These are phyloP conservation scores for Dendrothele bispora DNA, from an alignment of 768 basidiomycete genomes.

Conservation along the genomic window DNA sequence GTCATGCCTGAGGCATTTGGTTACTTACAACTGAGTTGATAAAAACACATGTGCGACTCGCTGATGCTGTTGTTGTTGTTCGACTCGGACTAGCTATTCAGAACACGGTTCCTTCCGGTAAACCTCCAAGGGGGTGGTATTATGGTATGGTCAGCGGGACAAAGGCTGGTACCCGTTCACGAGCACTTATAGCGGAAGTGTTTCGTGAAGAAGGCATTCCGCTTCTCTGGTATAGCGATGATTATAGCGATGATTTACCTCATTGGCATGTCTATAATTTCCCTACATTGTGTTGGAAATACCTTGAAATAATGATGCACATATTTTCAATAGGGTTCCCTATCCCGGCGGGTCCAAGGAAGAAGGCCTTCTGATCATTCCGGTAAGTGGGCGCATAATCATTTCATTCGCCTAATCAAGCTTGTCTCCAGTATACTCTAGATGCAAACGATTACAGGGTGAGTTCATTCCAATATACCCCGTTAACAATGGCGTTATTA, in stretches of 20 bases:
- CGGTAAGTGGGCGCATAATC: background rate
- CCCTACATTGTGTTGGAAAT: no score
- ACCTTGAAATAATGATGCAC: no score
- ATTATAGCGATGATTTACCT: slow-evolving; percentile 11
- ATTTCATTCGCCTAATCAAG: no score
- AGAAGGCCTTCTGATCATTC: slow-evolving; percentile 11
- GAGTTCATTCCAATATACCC: no score
- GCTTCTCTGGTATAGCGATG: slow-evolving; percentile 9
- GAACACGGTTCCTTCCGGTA: slow-evolving; percentile 1
- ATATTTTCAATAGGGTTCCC: slow-evolving; percentile 5
- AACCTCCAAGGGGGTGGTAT: slow-evolving; percentile 10
- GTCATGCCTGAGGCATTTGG: no score
- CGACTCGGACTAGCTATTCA: slow-evolving; percentile 1
- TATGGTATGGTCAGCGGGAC: slow-evolving; percentile 8
- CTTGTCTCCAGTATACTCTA: background rate
- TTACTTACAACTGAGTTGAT: background rate
- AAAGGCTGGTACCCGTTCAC: background rate
- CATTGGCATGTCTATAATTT: slow-evolving; percentile 8
- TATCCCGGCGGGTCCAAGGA: slow-evolving; percentile 7
- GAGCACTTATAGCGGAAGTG: slow-evolving; percentile 9
- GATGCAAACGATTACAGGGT: slow-evolving; percentile 3
- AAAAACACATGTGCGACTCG: no score
- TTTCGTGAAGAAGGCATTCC: slow-evolving; percentile 7
- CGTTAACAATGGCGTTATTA: background rate
- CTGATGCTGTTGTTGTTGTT: no score